These are phyloP conservation scores for Samsoniella hepiali DNA, from an alignment of 2,329 filamentous ascomycete genomes.

Conservation along the genomic window DNA sequence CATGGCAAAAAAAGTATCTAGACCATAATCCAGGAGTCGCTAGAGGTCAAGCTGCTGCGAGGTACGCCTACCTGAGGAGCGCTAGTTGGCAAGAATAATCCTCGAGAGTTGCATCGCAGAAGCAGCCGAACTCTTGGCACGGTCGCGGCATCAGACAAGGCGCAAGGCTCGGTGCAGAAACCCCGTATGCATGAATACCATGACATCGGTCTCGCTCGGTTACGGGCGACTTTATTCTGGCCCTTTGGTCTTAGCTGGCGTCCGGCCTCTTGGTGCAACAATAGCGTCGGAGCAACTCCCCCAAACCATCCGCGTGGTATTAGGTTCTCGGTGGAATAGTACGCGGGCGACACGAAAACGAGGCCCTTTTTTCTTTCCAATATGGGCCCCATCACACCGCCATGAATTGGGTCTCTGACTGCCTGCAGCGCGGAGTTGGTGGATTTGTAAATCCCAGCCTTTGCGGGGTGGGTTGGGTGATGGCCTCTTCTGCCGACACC, in stretches of 20 bases:
- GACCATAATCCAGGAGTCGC: neutral
- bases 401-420: neutral
- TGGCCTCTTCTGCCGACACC: neutral
- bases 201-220: neutral
- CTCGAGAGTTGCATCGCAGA: neutral
- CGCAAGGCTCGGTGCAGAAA: neutral
- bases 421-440: neutral
- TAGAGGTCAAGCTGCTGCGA: neutral
- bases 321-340: neutral
- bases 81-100: neutral
- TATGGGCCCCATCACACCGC: constrained; percentile 2
- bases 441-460: constrained; percentile 4
- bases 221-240: neutral
- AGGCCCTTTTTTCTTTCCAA: neutral
- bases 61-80: neutral
- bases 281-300: constrained; percentile 14
- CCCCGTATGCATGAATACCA: neutral
- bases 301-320: neutral
- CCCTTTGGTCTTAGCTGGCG: neutral
- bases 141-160: neutral
- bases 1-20: neutral
- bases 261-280: neutral
- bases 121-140: neutral
- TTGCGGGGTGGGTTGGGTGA: constrained; percentile 19
- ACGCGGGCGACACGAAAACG: neutral